Evolutionary conservation across 805 yeast species (phyloP).

Genomic region (Kregervanrija pseudodelftensis): DNA sequence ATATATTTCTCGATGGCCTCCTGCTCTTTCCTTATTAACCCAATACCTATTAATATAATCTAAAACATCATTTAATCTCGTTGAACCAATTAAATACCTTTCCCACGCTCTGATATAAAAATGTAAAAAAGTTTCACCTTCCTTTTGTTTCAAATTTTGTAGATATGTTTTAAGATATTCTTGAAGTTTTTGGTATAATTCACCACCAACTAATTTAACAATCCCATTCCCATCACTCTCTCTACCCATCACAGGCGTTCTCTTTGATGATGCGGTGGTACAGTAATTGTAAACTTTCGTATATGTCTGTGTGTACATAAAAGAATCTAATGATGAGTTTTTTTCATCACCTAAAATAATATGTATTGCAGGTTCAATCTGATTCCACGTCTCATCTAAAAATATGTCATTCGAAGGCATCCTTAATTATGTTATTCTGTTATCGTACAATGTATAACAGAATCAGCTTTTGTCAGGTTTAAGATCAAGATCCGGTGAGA

Average conservation of each 20-base stretch:
- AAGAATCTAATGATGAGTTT: constrained; percentile 52
- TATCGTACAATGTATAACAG: too few species aligned
- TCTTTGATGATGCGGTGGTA: constrained; percentile 64
- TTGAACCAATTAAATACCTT: constrained; percentile 85
- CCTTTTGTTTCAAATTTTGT: constrained; percentile 38
- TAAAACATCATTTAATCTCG: constrained; percentile 84
- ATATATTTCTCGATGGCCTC: constrained; percentile 81
- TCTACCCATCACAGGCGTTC: constrained; percentile 19
- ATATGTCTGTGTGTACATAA: constrained; percentile 83
- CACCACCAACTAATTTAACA: constrained; percentile 70
- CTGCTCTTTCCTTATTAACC: constrained; percentile 94
- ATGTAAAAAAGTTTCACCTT: constrained; percentile 63
- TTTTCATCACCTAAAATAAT: constrained; percentile 65
- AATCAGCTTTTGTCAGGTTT: too few species aligned
- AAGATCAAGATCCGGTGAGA: neutral
- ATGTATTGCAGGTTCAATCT: constrained; percentile 69
- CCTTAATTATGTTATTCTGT: too few species aligned
- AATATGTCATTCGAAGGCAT: constrained; percentile 14
- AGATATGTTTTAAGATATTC: constrained; percentile 60
- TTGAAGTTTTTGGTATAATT: constrained; percentile 68
- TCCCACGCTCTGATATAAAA: constrained; percentile 87
- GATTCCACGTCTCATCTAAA: constrained; percentile 52
- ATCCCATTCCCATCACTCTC: constrained; percentile 21
- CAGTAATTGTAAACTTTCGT: constrained; percentile 92
- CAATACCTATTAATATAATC: constrained; percentile 96